Evolutionary conservation across 768 basidiomycete genomes (phyloP).

Genomic region (Hortiboletus flavorubellus): DNA sequence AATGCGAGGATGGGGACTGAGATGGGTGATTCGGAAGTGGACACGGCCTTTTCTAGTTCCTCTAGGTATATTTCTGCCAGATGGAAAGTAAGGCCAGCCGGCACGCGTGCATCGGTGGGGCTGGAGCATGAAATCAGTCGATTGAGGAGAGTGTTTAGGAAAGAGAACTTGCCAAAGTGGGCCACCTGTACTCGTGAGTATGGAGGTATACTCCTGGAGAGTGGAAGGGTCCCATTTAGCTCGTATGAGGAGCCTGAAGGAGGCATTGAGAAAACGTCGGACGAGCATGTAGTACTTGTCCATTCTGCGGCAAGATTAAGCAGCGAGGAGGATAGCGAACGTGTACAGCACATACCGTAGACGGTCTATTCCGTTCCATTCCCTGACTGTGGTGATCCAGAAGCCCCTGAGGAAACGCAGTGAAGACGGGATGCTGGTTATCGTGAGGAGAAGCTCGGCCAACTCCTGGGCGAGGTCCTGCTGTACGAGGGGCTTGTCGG

Average conservation of each 20-base stretch:
- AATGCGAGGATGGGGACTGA: constrained; percentile 53
- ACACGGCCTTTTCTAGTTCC: constrained; percentile 74
- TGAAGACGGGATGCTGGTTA: constrained; percentile 54
- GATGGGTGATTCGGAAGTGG: constrained; percentile 22
- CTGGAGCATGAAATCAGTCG: constrained; percentile 36
- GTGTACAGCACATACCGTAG: constrained; percentile 56
- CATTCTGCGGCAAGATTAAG: constrained; percentile 49
- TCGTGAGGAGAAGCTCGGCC: constrained; percentile 74
- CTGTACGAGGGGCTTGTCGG: constrained; percentile 95
- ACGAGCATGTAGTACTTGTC: constrained; percentile 99
- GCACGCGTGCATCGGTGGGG: constrained; percentile 67
- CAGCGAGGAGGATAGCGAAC: not conserved
- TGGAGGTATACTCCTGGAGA: constrained; percentile 62
- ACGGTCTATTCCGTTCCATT: constrained; percentile 93
- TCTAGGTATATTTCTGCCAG: constrained; percentile 86
- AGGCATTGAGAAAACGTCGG: constrained; percentile 80
- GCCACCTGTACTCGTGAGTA: constrained; percentile 65
- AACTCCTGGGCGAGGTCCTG: constrained; percentile 86
- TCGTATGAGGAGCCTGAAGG: constrained; percentile 75
- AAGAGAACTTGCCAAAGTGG: constrained; percentile 67
- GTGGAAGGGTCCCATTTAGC: constrained; percentile 59
- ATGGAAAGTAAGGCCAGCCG: constrained; percentile 78
- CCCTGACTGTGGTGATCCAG: constrained; percentile 85
- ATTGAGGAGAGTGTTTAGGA: not conserved
- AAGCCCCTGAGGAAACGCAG: constrained; percentile 83